Evolutionary conservation across 495 filamentous ascomycete genomes (phyloP).

Genomic region (Emericellopsis terricola): DNA sequence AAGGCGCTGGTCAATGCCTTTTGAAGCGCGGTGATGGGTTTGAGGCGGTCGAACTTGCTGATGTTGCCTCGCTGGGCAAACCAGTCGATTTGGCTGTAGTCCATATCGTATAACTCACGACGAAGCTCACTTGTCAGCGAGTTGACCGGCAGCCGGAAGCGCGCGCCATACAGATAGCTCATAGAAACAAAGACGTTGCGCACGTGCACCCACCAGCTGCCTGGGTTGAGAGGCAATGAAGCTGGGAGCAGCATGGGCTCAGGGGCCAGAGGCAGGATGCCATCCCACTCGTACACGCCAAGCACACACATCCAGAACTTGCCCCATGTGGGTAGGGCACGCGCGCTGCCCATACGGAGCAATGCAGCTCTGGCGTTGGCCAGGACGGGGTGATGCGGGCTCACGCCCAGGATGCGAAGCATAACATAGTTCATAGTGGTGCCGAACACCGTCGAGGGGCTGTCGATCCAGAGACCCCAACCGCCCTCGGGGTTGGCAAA

Average conservation of each 20-base stretch:
- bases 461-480: slow-evolving; percentile 78
- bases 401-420: slow-evolving; percentile 50
- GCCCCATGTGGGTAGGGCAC: slow-evolving; percentile 61
- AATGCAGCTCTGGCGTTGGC: slow-evolving; percentile 52
- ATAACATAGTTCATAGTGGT: slow-evolving; percentile 64
- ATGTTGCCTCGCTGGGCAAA: slow-evolving; percentile 49
- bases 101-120: slow-evolving; percentile 51
- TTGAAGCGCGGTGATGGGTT: slow-evolving; percentile 56
- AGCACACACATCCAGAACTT: slow-evolving; percentile 65
- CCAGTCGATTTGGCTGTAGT: slow-evolving; percentile 51
- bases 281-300: slow-evolving; percentile 57
- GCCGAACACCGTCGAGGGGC: slow-evolving; percentile 61
- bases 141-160: slow-evolving; percentile 38
- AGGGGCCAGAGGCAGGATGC: slow-evolving; percentile 63
- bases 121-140: slow-evolving; percentile 44
- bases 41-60: slow-evolving; percentile 50
- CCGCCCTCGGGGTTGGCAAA: slow-evolving; percentile 62
- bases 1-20: slow-evolving; percentile 43
- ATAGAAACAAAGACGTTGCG: slow-evolving; percentile 69
- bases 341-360: slow-evolving; percentile 54
- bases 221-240: slow-evolving; percentile 65
- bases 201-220: slow-evolving; percentile 84
- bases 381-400: slow-evolving; percentile 51
- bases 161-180: slow-evolving; percentile 56
- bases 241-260: slow-evolving; percentile 70